Conservation (phyloP, 495 filamentous ascomycete genomes). For the Xylaria intraflava region DNA sequence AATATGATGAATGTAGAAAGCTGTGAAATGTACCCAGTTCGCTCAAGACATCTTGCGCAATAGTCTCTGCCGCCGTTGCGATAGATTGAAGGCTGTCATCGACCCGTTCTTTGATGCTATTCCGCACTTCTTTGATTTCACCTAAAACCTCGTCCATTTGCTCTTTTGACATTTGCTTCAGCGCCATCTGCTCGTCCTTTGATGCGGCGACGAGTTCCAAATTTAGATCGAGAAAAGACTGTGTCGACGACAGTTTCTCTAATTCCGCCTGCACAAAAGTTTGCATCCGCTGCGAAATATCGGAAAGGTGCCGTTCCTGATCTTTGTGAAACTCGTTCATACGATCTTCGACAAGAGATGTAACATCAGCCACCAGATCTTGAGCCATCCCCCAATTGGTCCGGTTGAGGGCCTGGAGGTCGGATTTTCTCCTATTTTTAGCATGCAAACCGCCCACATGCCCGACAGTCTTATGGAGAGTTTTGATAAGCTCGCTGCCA, state of each 20-base stretch:
- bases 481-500: slow-evolving; percentile 67
- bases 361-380: slow-evolving; percentile 63
- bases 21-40: slow-evolving; percentile 77
- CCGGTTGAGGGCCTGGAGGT: slow-evolving; percentile 74
- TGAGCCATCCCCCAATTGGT: slow-evolving; percentile 72
- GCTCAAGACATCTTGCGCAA: slow-evolving; percentile 82
- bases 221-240: slow-evolving; percentile 62
- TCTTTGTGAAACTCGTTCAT: slow-evolving; percentile 60
- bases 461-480: slow-evolving; percentile 64
- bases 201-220: slow-evolving; percentile 57
- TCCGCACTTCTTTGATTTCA: slow-evolving; percentile 80
- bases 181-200: slow-evolving; percentile 57
- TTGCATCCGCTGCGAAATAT: slow-evolving; percentile 62
- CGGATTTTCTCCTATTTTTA: slow-evolving; percentile 74
- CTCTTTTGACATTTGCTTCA: slow-evolving; percentile 65
- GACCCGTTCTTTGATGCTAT: slow-evolving; percentile 79
- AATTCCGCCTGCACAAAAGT: slow-evolving; percentile 67
- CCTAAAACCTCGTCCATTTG: slow-evolving; percentile 88
- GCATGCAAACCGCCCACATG: slow-evolving; percentile 76
- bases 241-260: slow-evolving; percentile 56
- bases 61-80: slow-evolving; percentile 75
- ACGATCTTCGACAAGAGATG: slow-evolving; percentile 64
- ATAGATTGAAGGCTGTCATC: slow-evolving; percentile 80
- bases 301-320: slow-evolving; percentile 62
- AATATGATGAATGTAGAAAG: slow-evolving; percentile 80